Conservation (phyloP, 441 rosid species). For the Corymbia citriodora region DNA sequence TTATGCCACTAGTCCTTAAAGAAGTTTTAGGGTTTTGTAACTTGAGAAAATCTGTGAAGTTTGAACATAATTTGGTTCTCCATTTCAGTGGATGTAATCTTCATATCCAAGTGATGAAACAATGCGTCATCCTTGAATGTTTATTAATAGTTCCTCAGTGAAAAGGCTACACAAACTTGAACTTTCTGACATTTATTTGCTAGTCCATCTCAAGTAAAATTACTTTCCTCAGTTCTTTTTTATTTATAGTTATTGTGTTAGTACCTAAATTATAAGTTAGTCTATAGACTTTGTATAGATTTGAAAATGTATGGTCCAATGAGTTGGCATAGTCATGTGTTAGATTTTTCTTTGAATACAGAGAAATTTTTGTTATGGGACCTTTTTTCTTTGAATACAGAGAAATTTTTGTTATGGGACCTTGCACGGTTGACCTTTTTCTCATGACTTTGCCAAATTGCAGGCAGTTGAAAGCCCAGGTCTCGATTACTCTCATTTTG, state of each 20-base stretch:
- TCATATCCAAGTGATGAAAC: not conserved
- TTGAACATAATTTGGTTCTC: not conserved
- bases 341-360: not conserved
- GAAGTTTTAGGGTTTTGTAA: not conserved
- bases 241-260: not conserved
- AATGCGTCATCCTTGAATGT: not conserved
- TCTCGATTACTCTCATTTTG: slow-evolving; percentile 81
- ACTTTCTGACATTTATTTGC: not conserved
- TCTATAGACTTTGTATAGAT: not conserved
- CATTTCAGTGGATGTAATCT: not conserved
- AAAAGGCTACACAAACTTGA: not conserved
- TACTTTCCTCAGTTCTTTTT: not conserved
- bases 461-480: slow-evolving; percentile 67
- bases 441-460: not conserved
- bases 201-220: not conserved
- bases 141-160: not conserved
- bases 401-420: not conserved
- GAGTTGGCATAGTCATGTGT: not conserved
- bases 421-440: too few relatives aligned
- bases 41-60: not conserved
- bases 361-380: not conserved
- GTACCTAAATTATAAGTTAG: not conserved
- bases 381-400: not conserved
- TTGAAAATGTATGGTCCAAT: not conserved
- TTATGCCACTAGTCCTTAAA: not conserved